phyloP scores from a whole-genome alignment of 352 stramenopile species.

The Phytophthora parvispora region DNA sequence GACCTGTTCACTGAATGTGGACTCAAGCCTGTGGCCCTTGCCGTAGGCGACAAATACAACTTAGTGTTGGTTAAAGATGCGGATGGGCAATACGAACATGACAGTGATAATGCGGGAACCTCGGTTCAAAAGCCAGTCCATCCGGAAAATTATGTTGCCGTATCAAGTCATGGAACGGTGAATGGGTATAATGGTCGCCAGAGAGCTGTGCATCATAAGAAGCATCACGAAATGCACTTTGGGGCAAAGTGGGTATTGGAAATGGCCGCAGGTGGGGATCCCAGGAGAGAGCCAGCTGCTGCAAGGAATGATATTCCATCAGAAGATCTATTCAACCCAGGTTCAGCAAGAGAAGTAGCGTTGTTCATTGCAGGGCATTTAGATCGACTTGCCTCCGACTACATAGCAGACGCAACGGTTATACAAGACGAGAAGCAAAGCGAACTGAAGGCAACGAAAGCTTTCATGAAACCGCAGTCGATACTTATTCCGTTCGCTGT shows the following conservation, averaged over 20 bases:
- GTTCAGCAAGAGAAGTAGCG: constrained; percentile 37
- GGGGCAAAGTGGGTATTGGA: constrained; percentile 32
- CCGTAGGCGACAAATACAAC: constrained; percentile 91
- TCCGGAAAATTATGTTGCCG: not conserved
- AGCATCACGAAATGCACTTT: constrained; percentile 13
- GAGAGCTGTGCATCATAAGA: constrained; percentile 6
- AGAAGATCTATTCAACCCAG: constrained; percentile 57
- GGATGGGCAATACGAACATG: constrained; percentile 16
- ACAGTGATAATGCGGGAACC: not conserved
- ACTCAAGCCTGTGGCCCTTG: constrained; percentile 74
- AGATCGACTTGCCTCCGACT: constrained; percentile 45
- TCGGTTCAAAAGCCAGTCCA: constrained; percentile 7
- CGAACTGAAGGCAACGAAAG: not conserved
- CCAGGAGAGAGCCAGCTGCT: not conserved
- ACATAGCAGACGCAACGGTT: constrained; percentile 24
- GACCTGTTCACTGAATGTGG: constrained; percentile 62
- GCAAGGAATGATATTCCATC: not conserved
- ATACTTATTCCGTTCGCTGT: constrained; percentile 50
- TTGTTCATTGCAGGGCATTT: constrained; percentile 61
- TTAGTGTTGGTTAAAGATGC: constrained; percentile 71
- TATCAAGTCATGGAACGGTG: not conserved
- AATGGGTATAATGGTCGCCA: constrained; percentile 1
- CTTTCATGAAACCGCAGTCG: not conserved
- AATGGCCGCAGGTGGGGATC: not conserved
- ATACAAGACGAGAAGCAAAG: not conserved